These are phyloP conservation scores for Immersiporthe knoxdaviesiana DNA, from an alignment of 2,329 filamentous ascomycete species.

Conservation along the genomic window DNA sequence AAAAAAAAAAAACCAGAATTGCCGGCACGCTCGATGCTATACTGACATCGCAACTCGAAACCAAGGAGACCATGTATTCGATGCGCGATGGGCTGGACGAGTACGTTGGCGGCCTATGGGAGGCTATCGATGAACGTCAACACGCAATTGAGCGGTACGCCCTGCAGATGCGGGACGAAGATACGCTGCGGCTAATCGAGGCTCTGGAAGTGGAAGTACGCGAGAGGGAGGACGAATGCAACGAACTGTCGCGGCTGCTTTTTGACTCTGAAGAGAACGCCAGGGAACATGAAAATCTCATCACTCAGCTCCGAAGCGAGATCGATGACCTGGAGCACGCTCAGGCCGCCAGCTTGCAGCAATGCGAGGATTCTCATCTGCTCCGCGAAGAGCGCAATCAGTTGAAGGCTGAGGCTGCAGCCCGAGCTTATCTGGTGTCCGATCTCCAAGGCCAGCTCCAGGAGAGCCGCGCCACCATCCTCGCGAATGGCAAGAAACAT, in stretches of 20 bases:
- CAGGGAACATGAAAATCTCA: slow-evolving; percentile 10
- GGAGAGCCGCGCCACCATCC: slow-evolving; percentile 25
- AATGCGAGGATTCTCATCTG: slow-evolving; percentile 23
- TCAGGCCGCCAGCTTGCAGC: slow-evolving; percentile 11
- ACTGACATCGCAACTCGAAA: slow-evolving; percentile 14
- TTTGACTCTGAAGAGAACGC: background rate
- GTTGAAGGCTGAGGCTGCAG: slow-evolving; percentile 30
- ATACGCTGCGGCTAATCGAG: slow-evolving; percentile 28
- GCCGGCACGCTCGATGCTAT: slow-evolving; percentile 14
- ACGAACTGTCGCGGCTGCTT: background rate
- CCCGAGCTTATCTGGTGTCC: slow-evolving; percentile 25
- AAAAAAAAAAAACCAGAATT: no score
- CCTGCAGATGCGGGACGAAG: slow-evolving; percentile 10
- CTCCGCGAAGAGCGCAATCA: slow-evolving; percentile 23
- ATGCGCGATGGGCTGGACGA: slow-evolving; percentile 12
- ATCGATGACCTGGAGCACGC: slow-evolving; percentile 32
- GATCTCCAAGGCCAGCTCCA: slow-evolving; percentile 32
- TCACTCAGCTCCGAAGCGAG: slow-evolving; percentile 26
- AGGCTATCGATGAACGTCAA: slow-evolving; percentile 26
- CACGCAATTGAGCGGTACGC: slow-evolving; percentile 30
- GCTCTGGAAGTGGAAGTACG: slow-evolving; percentile 26
- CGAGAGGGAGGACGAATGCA: slow-evolving; percentile 7
- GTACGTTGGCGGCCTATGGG: slow-evolving; percentile 23
- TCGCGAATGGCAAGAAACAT: slow-evolving; percentile 30
- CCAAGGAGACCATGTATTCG: slow-evolving; percentile 13